Base-by-base conservation (phyloP, 257 asterid genomes). In the Fraxinus pennsylvanica region DNA sequence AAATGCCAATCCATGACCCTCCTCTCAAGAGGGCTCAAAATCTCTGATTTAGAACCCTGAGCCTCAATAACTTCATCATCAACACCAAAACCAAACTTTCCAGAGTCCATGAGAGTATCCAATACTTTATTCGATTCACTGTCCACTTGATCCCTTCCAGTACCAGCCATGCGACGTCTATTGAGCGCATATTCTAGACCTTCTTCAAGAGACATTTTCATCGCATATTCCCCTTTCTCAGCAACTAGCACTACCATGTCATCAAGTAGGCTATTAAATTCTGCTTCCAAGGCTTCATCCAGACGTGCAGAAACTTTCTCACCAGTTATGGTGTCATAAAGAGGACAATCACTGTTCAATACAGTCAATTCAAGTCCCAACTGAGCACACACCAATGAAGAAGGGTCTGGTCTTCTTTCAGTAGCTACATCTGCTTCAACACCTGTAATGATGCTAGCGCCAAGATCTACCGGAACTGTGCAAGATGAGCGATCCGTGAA, bases 1-100 rank as follows among this genome's bases (percentile, higher is more conserved):
- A 96, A 96, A 89, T 96, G 99, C 99, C 99, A 96, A 89, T 96
- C 95, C 95, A 96, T 96, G 76, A 93, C 97, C 87, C 99, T 93
- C 88, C 99, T 91, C 89, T 96, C 99, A 63, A 90, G 89, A 82
- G 97, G 98, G 85, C 87, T 92, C 90, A 91, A 78, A 35, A 81
- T 85, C 87, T 82, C 93, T 36, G 81, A 57, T 81, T 82, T 80
- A 45, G 78, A 71, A 81, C 73, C 77, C 45, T 71, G 82, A 76
- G 76, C 80, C 76, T 80, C 71, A 61, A 81, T 77, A 78, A 68
- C 79, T 79, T 79, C 88, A 54, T 78, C 83, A 72, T 84, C 84
- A 19, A 41, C 59, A 25, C 83, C 66, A 63, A 76, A 78, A 29
- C 83, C 65, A 63, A 74, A 78, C 76, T 73, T 78, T 74, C 78